Evolutionary conservation across 768 basidiomycete genomes (phyloP).

Genomic region (Crucibulum laeve): DNA sequence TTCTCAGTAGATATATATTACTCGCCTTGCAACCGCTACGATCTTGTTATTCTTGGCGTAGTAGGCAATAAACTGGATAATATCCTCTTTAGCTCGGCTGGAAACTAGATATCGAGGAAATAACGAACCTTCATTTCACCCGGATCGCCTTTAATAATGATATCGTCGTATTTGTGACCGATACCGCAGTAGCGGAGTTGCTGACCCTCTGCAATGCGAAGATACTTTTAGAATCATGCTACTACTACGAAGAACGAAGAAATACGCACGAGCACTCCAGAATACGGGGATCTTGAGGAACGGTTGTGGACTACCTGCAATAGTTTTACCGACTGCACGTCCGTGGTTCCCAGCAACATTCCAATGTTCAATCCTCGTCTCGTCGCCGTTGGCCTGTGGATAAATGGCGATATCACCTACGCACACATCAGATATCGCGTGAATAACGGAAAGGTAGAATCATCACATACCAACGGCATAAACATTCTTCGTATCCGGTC

Average conservation of each 20-base stretch:
- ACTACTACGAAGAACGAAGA: background rate
- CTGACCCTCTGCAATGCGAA: slow-evolving; percentile 61
- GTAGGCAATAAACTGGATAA: slow-evolving; percentile 69
- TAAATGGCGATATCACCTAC: slow-evolving; percentile 79
- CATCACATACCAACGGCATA: slow-evolving; percentile 60
- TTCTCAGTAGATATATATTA: background rate
- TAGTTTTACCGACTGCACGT: slow-evolving; percentile 75
- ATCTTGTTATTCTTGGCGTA: slow-evolving; percentile 64
- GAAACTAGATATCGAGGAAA: background rate
- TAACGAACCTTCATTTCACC: slow-evolving; percentile 67
- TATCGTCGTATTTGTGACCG: slow-evolving; percentile 67
- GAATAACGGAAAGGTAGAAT: background rate
- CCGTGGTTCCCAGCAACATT: slow-evolving; percentile 90
- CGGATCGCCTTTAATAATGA: slow-evolving; percentile 72
- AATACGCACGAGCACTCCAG: slow-evolving; percentile 79
- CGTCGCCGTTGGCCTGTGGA: slow-evolving; percentile 54
- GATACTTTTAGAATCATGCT: slow-evolving; percentile 2
- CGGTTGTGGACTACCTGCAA: slow-evolving; percentile 60
- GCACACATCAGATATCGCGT: background rate
- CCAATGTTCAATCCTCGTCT: slow-evolving; percentile 83
- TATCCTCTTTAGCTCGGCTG: background rate
- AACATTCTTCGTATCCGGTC: slow-evolving; percentile 41
- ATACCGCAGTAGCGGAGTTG: slow-evolving; percentile 84
- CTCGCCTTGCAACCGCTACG: slow-evolving; percentile 63
- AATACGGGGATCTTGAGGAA: slow-evolving; percentile 82